Conservation (phyloP, 2,329 filamentous ascomycete species). For the Exophiala viscosa region DNA sequence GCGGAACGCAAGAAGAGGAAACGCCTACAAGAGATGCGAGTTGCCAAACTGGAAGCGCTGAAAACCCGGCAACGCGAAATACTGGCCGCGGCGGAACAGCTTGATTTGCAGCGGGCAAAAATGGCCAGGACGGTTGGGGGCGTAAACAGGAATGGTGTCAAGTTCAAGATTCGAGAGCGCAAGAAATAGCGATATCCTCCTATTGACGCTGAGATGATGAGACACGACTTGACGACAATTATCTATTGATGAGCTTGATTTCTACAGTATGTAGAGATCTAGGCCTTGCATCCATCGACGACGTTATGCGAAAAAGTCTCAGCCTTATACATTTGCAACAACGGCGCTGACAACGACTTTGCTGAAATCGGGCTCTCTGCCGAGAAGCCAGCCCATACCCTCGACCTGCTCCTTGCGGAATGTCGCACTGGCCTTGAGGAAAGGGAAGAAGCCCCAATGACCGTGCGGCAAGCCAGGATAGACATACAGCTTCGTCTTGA, state of each 20-base stretch:
- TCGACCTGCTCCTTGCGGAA: conserved; percentile 29
- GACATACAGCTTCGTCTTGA: conserved; percentile 31
- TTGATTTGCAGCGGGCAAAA: conserved; percentile 58
- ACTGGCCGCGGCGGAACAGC: conserved; percentile 51
- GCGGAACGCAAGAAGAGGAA: conserved; percentile 46
- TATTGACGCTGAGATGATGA: too few relatives aligned
- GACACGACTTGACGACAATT: neutral
- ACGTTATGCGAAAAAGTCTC: neutral
- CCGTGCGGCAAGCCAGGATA: conserved; percentile 35
- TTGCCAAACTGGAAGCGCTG: conserved; percentile 50
- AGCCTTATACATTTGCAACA: conserved; percentile 11
- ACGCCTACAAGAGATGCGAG: conserved; percentile 46
- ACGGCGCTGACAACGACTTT: conserved; percentile 13
- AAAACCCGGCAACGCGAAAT: conserved; percentile 55
- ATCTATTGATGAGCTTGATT: neutral
- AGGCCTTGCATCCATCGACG: neutral
- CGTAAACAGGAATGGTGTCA: conserved; percentile 60
- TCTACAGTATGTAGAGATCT: neutral
- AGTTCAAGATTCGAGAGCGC: conserved; percentile 61
- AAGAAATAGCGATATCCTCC: conserved; percentile 44
- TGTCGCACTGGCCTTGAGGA: conserved; percentile 27
- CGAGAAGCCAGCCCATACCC: conserved; percentile 25
- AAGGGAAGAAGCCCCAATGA: conserved; percentile 31
- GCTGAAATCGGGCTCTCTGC: conserved; percentile 20
- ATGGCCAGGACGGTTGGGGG: conserved; percentile 61